Percentiles rank a stretch among this genome's conserved stretches.
Conservation (phyloP, 176 grass and related monocot species). For the Oryza punctata region DNA sequence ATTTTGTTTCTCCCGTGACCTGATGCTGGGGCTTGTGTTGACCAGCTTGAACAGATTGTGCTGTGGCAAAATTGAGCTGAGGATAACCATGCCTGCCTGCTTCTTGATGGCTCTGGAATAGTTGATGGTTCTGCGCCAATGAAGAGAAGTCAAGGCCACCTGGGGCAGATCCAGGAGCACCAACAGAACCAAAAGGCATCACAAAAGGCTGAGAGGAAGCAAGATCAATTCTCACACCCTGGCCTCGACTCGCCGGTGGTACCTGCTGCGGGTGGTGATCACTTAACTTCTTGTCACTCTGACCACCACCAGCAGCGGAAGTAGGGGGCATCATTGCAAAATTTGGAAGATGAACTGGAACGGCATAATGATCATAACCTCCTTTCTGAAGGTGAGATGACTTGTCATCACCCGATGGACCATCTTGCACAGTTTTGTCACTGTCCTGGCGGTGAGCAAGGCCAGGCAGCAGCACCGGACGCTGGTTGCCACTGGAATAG, state of each 20-base stretch:
- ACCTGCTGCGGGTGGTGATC: slow-evolving; percentile 66
- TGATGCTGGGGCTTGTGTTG: slow-evolving; percentile 67
- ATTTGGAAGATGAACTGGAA: slow-evolving; percentile 66
- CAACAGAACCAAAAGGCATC: slow-evolving; percentile 75
- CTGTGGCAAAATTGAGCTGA: slow-evolving; percentile 57
- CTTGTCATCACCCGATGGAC: slow-evolving; percentile 53
- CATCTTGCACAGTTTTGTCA: slow-evolving; percentile 53
- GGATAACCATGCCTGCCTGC: slow-evolving; percentile 69
- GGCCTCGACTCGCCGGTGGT: slow-evolving; percentile 46
- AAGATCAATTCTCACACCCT: slow-evolving; percentile 74
- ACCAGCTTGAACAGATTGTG: slow-evolving; percentile 50
- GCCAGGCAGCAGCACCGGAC: slow-evolving; percentile 46
- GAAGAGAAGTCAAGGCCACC: slow-evolving; percentile 84
- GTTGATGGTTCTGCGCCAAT: slow-evolving; percentile 66
- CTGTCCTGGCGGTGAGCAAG: slow-evolving; percentile 53
- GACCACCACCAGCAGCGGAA: slow-evolving; percentile 46
- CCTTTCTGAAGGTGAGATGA: slow-evolving; percentile 63
- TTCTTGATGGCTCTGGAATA: slow-evolving; percentile 88
- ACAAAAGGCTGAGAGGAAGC: slow-evolving; percentile 79
- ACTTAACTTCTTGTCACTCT: slow-evolving; percentile 61
- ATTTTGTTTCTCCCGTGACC: slow-evolving; percentile 60
- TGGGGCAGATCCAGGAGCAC: slow-evolving; percentile 51
- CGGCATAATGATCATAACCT: slow-evolving; percentile 51
- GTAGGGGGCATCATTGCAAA: slow-evolving; percentile 65
- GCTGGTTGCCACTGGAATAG: slow-evolving; percentile 50